Evolutionary conservation across 2,329 filamentous ascomycete species (phyloP), one percentile per base, ranked within the genome.

Genomic region (Clathrospora elynae): DNA sequence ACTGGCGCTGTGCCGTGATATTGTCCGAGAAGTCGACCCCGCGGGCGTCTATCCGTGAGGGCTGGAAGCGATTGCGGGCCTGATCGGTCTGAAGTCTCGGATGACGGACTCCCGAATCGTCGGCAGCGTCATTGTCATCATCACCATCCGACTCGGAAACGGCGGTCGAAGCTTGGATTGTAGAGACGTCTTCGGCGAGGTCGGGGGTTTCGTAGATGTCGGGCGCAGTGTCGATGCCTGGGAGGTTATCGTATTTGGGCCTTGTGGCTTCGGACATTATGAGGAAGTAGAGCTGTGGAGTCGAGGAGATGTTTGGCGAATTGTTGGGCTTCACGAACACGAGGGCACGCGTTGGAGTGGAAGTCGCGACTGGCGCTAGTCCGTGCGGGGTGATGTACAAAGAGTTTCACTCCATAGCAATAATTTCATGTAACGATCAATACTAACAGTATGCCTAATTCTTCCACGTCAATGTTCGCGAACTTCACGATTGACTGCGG

Each of bases 181-280:
- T 96, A 14, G 90, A 95, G 52, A 84, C 87, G 71, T 95, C 91
- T 65, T 96, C 90, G 42, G 87, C 92, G 55, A 96, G 77, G 42
- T 95, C 91, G 55, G 92, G 91, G 11, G 93, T 97, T 73, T 97
- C 92, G 77, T 96, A 97, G 62, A 96, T 89, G 66, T 97, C 93
- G 55, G 91, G 91, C 18, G 91, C 90, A 40, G 86, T 87, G 73
- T 96, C 91, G 42, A 68, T 70, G 44, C 66, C 66, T 7, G 66
- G 66, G n/a, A 69, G 62, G 39, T 88, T 95, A 43, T 68, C 64
- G 35, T 67, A 69, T 38, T 69, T 69, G 3, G 62, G 64, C 46
- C 64, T 61, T 17, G 58, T 51, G 17, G 53, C 55, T 57, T 68
- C 66, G 12, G 63, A 43, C 66, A 69, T 69, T 41, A 18, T 55